Evolutionary conservation across 306 rosid genomes (phyloP), one percentile per base, ranked within the genome.

Genomic region (Dalbergia cochinchinensis): DNA sequence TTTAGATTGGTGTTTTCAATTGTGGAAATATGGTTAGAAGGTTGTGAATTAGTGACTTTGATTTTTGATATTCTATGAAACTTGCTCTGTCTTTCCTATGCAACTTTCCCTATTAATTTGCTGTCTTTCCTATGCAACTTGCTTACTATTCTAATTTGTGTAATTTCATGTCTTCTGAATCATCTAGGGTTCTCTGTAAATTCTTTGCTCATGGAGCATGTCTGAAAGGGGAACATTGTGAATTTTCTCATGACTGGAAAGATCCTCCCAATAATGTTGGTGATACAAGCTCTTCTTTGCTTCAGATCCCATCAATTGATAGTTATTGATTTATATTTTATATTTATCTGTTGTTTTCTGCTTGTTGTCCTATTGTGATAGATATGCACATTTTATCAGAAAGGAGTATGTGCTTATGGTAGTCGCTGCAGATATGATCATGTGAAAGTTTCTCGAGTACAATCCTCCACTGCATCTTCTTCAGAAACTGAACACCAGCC

Each of bases 391-490:
- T 96, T 81, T 84, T 96, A 96, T 87, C 97, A 90, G 86, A 90
- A 91, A 85, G 98, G 97, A 41, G 78, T 80, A 16, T 96, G 99
- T 86, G 94, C 92, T 31, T 96, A 90, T 85, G 99, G 99, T 59
- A 90, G 96, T 87, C 94, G 92, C 57, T 96, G 99, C 94, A 89
- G 99, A 86, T 96, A 96, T 73, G 96, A 96, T 63, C 99, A 96
- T 79, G 89, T 90, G 74, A 93, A 90, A 85, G 87, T 85, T 88
- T 84, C 96, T 76, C 92, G 11, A 48, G 65, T 81, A 55, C 88
- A 84, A 58, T 78, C 89, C 26, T 85, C 88, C 7, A 64, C 78
- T 69, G 85, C 96, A 18, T 91, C 97, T 78, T 94, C 97, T 35
- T 88, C 92, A 57, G 77, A 86, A 57, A 85, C 41, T 55, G 62